Evolutionary conservation across 108 stramenopile genomes (phyloP).

Genomic region (Parietichytrium sp.): DNA sequence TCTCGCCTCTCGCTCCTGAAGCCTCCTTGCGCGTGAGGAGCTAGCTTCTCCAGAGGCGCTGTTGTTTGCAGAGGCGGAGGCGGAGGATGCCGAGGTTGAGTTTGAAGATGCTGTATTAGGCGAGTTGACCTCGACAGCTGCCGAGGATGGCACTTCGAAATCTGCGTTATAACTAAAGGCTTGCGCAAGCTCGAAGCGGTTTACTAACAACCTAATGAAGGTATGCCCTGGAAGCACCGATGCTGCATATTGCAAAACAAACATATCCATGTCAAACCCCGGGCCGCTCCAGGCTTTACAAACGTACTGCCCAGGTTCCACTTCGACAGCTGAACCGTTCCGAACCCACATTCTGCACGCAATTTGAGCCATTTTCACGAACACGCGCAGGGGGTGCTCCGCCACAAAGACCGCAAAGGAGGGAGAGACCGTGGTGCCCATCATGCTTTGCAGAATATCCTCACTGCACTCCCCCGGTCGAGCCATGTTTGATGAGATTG

Average conservation of each 20-base stretch:
- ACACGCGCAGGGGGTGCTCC: conserved; percentile 20
- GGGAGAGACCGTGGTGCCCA: no score
- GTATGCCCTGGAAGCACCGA: conserved; percentile 6
- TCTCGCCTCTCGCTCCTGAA: not conserved
- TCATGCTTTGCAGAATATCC: no score
- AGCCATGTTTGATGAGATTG: no score
- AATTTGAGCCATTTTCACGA: conserved; percentile 1
- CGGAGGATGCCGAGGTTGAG: not conserved
- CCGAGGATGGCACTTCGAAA: no score
- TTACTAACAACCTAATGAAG: not conserved
- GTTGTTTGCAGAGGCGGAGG: not conserved
- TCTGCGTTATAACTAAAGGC: not conserved
- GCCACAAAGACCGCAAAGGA: not conserved
- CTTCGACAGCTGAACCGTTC: not conserved
- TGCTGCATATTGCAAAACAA: not conserved
- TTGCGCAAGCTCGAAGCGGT: conserved; percentile 1
- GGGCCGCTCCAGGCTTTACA: not conserved
- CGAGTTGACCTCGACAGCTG: no score
- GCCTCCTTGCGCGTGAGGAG: not conserved
- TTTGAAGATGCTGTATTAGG: no score
- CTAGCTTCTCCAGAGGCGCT: no score
- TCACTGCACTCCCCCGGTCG: no score
- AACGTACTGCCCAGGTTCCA: conserved; percentile 16
- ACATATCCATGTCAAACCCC: not conserved
- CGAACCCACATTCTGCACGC: not conserved